phyloP scores from a whole-genome alignment of 306 rosid species.

The Crotalaria pallida region DNA sequence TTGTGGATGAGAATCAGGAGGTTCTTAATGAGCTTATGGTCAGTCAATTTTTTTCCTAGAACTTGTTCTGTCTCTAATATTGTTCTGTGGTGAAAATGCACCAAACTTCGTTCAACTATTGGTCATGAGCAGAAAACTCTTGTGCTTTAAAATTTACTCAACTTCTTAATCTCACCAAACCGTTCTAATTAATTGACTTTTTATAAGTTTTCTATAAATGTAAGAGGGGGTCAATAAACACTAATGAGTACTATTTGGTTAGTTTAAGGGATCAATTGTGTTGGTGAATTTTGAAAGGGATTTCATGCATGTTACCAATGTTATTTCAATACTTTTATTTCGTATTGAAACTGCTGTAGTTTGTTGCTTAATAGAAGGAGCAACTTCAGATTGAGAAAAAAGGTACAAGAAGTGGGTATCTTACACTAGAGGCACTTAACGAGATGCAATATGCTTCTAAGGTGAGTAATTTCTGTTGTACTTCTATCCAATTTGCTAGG shows the following conservation, averaged over 20 bases:
- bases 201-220: not conserved
- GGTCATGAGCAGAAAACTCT: not conserved
- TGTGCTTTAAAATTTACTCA: too few species aligned
- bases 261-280: not conserved
- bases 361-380: constrained; percentile 49
- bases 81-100: not conserved
- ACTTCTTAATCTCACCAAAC: too few species aligned
- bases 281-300: not conserved
- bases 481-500: not conserved
- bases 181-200: not conserved
- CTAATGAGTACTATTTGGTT: not conserved
- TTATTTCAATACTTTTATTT: not conserved
- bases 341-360: not conserved
- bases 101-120: too few species aligned
- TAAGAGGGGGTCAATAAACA: not conserved
- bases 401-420: constrained; percentile 13
- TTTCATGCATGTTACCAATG: not conserved
- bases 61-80: not conserved
- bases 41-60: not conserved
- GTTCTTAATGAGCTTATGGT: constrained; percentile 58
- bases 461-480: constrained; percentile 25
- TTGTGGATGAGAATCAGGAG: constrained; percentile 60
- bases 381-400: constrained; percentile 41
- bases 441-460: constrained; percentile 68
- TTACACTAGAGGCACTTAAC: constrained; percentile 55